Conservation (phyloP, 495 filamentous ascomycete species). For the Penicillium argentinense region DNA sequence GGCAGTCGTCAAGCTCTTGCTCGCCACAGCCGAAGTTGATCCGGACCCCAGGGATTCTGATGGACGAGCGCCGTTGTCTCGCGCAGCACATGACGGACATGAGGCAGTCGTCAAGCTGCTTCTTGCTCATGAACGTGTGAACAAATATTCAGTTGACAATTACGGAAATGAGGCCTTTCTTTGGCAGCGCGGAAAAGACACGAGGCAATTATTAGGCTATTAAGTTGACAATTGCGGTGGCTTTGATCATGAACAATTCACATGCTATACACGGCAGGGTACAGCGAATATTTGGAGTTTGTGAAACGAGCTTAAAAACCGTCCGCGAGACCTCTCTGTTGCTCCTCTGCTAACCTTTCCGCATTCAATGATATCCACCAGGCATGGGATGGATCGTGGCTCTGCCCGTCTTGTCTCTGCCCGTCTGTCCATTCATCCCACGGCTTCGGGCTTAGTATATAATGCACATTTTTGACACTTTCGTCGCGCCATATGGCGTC, state of each 20-base stretch:
- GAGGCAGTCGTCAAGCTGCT: slow-evolving; percentile 2
- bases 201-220: background rate
- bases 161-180: too few species aligned
- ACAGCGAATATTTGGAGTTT: background rate
- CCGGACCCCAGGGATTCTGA: slow-evolving; percentile 12
- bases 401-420: slow-evolving; percentile 8
- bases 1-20: slow-evolving; percentile 20
- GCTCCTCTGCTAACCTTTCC: slow-evolving; percentile 53
- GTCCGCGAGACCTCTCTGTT: slow-evolving; percentile 30
- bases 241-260: background rate
- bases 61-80: slow-evolving; percentile 16
- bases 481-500: slow-evolving; percentile 72
- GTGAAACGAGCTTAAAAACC: slow-evolving; percentile 8
- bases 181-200: background rate
- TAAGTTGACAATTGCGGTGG: background rate
- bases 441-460: slow-evolving; percentile 77
- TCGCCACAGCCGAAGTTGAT: slow-evolving; percentile 14
- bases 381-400: slow-evolving; percentile 38
- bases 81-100: slow-evolving; percentile 16
- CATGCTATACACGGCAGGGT: background rate
- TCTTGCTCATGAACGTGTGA: too few species aligned
- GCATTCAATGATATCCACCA: slow-evolving; percentile 67
- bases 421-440: slow-evolving; percentile 62
- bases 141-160: too few species aligned
- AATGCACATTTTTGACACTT: slow-evolving; percentile 76